A percentile compares a stretch with the other conserved stretches of the same genome.
phyloP scores from a whole-genome alignment of 352 stramenopile genomes.

The Globisporangium canariense region DNA sequence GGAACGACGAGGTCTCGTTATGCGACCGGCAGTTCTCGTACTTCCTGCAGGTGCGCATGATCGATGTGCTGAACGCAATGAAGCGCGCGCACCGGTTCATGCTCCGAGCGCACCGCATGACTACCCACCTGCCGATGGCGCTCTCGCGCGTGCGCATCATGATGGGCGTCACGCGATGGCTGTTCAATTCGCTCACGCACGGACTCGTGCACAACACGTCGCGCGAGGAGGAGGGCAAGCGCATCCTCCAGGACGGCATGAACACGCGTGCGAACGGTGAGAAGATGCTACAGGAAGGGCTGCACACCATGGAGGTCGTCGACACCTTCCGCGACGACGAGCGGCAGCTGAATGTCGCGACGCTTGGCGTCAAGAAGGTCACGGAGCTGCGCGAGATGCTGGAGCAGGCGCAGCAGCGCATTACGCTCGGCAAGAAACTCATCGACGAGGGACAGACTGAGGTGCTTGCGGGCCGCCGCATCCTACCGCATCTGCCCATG shows the following conservation, averaged over 20 bases:
- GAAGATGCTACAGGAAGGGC: slow-evolving; percentile 42
- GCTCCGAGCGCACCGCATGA: slow-evolving; percentile 38
- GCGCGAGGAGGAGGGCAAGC: slow-evolving; percentile 61
- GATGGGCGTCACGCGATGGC: slow-evolving; percentile 62
- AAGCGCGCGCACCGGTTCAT: slow-evolving; percentile 57
- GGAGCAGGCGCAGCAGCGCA: slow-evolving; percentile 37
- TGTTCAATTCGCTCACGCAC: slow-evolving; percentile 64
- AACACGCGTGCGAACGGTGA: slow-evolving; percentile 51
- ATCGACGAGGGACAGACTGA: slow-evolving; percentile 38
- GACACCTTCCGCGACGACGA: slow-evolving; percentile 45
- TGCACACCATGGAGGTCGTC: slow-evolving; percentile 32
- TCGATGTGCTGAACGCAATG: slow-evolving; percentile 62
- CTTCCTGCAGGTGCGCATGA: slow-evolving; percentile 75
- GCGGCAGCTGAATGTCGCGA: slow-evolving; percentile 47
- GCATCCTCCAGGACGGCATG: slow-evolving; percentile 58
- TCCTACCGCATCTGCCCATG: slow-evolving; percentile 54
- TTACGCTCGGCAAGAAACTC: slow-evolving; percentile 27
- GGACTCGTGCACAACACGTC: slow-evolving; percentile 60
- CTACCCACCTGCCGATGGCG: slow-evolving; percentile 22
- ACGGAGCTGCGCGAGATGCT: slow-evolving; percentile 50
- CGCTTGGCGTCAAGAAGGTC: slow-evolving; percentile 56
- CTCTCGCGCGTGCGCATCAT: slow-evolving; percentile 46
- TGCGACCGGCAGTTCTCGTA: slow-evolving; percentile 76
- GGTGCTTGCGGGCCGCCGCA: slow-evolving; percentile 35
- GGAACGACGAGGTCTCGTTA: slow-evolving; percentile 26